Evolutionary conservation across 129 eudicot species (phyloP), one percentile per base, ranked within the genome.

Genomic region (Tagetes patula): DNA sequence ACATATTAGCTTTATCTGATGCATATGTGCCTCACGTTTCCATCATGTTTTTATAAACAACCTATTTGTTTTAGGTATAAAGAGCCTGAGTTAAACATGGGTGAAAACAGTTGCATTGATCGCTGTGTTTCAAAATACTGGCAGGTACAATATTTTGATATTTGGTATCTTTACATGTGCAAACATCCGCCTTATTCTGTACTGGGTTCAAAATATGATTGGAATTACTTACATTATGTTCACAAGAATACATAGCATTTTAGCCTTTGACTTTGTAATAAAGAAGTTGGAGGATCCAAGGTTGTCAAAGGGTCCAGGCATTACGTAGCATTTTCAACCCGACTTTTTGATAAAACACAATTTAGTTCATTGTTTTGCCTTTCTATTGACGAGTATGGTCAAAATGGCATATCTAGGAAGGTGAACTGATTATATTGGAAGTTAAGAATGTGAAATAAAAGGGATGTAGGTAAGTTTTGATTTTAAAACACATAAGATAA

Each of bases 41-140:
- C 36, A 14, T 14, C 27, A 8, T 41, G 33, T 41, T 8, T n/a
- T 5, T 13, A 14, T n/a, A 2, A 39, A 64, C 9, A n/a, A 36
- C 34, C 34, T 37, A 38, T 49, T 65, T 77, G 66, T 36, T 42
- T 70, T 70, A 88, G 96, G 75, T 86, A 88, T 85, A 83, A 84
- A 79, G 91, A 89, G 45, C 13, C 87, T 6, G 96, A 88, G 72
- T 75, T 88, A 67, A 77, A 88, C 74, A 76, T 86, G 89, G 97
- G 96, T 70, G 96, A 91, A 75, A 88, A 72, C 56, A 84, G 85
- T 58, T 91, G 96, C 82, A 79, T 88, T 68, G 93, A 85, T 77
- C 87, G 89, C 1, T 88, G 97, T 75, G 87, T 85, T 82, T 88
- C 93, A 47, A 91, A 88, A 77, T 91, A 91, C 69, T 83, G 84